Percentiles rank a stretch among this genome's conserved stretches.
phyloP scores from a whole-genome alignment of 768 basidiomycete species.

The Gautieria morchelliformis region DNA sequence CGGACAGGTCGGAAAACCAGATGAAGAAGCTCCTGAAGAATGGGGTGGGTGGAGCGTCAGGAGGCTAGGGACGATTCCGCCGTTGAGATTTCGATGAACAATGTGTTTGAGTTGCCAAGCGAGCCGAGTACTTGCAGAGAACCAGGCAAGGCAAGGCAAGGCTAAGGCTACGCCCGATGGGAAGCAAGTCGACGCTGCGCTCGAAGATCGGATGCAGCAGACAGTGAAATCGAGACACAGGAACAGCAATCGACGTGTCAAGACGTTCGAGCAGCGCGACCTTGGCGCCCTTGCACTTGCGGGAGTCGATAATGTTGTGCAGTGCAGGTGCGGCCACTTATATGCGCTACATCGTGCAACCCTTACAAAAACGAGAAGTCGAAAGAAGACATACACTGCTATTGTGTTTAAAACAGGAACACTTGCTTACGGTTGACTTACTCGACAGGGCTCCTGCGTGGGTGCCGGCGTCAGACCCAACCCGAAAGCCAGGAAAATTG shows the following conservation, averaged over 20 bases:
- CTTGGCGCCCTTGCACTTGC: constrained; percentile 93
- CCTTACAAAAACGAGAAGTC: constrained; percentile 62
- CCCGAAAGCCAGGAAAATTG: constrained; percentile 55
- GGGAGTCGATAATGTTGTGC: constrained; percentile 93
- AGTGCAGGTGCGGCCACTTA: constrained; percentile 54
- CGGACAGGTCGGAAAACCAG: constrained; percentile 62
- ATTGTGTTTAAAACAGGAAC: not conserved
- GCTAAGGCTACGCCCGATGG: constrained; percentile 5
- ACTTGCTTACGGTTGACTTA: constrained; percentile 24
- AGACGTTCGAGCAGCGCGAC: constrained; percentile 83
- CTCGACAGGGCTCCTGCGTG: constrained; percentile 93
- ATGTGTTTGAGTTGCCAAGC: constrained; percentile 29
- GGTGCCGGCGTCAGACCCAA: constrained; percentile 60
- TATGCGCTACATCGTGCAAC: not conserved
- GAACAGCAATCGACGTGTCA: constrained; percentile 41
- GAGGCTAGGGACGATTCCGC: constrained; percentile 62
- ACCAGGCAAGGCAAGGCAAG: constrained; percentile 12
- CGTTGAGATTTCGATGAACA: constrained; percentile 65
- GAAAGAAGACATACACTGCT: constrained; percentile 81
- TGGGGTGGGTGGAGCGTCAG: constrained; percentile 43
- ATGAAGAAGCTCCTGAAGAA: constrained; percentile 59
- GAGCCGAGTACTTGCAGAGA: constrained; percentile 11
- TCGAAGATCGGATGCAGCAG: constrained; percentile 42
- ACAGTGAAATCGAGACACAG: constrained; percentile 66
- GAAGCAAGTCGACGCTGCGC: constrained; percentile 22